Base-by-base conservation (phyloP, 2,329 filamentous ascomycete genomes). In the Shiraia bambusicola region DNA sequence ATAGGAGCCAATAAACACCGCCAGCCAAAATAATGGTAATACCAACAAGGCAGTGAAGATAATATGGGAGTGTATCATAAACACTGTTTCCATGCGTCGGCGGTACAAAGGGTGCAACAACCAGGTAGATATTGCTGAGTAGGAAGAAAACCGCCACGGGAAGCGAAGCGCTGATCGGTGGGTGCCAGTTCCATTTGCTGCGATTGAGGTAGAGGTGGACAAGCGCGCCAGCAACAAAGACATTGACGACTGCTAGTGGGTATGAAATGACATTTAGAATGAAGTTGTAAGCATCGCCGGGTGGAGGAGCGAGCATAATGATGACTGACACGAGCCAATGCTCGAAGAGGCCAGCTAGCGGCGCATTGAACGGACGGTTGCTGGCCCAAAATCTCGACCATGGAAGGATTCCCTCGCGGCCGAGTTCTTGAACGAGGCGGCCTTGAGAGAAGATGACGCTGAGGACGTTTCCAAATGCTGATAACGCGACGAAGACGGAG, bases 401-500 rank as follows among this genome's bases (percentile, higher is more conserved):
- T 0, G 83, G 83, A 2, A 86, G 66, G n/a, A 86, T 74, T 19
- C 82, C 82, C 64, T 86, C 82, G 9, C 81, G 78, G 3, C 80
- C 82, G 12, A 85, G 76, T 61, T 84, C 82, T 63, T 84, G 83
- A 0, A 83, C 82, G 4, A 86, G 67, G 38, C 83, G 77, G 6
- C 82, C 81, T 63, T 86, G 82, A 0, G 82, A 82, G 66, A 86
- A 86, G 48, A 85, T 85, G 47, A 86, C 81, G 42, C 75, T 79
- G 33, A 86, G 72, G 11, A 86, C 80, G 52, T 86, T 86, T 19
- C 82, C 83, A 50, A 84, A 82, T 3, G 82, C 82, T 0, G 82
- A 86, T 1, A 86, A 71, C 0, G 83, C 82, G 15, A 86, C 81
- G 47, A 86, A 84, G 39, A 84, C 82, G 16, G 76, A 82, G 12